Evolutionary conservation across 352 stramenopile species (phyloP), one percentile per base, ranked within the genome.

Genomic region (Phytophthora melonis): DNA sequence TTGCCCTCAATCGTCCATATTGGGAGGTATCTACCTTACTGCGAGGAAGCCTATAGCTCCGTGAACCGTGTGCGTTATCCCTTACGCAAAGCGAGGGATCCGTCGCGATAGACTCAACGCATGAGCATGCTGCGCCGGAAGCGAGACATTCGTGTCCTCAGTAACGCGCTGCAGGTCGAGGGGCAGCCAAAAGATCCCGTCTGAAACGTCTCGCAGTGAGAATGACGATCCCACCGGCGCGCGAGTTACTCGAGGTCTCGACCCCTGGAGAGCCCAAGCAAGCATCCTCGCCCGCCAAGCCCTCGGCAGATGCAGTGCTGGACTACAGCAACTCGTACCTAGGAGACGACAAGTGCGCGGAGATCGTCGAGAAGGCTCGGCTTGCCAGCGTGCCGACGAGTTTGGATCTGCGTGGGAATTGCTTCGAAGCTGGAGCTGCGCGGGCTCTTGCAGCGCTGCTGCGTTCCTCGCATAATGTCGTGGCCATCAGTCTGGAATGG

Each of bases 261-360:
- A 59, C 58, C 9, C 34, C 63, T 14, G 59, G 65, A n/a, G 58
- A 73, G 19, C 43, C 58, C 16, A 64, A 70, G 21, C 47, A 52
- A 30, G n/a, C n/a, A 5, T 11, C 30, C 10, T 30, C 59, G 13
- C 6, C 23, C 10, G n/a, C 47, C 30, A 64, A 57, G 41, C 16
- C 54, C 39, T 16, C 23, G 57, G 19, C 7, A 27, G 19, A 77
- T 19, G 34, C 63, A 6, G 66, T 88, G 18, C 72, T 95, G 43
- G 82, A 95, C 73, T 91, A 84, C 59, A 94, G 88, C 75, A 94
- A 93, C 66, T 76, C 76, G 25, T 94, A 95, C 68, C 75, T 77
- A 23, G 84, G 87, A 14, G 87, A 95, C 63, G 83, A 91, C 57
- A 92, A 93, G 62, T 88, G 82, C 65, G 60, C 57, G 0, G 81